Percentiles rank a stretch among this genome's conserved stretches.
Conservation (phyloP, 139 green algal species). For the Picochlorum sp. region DNA sequence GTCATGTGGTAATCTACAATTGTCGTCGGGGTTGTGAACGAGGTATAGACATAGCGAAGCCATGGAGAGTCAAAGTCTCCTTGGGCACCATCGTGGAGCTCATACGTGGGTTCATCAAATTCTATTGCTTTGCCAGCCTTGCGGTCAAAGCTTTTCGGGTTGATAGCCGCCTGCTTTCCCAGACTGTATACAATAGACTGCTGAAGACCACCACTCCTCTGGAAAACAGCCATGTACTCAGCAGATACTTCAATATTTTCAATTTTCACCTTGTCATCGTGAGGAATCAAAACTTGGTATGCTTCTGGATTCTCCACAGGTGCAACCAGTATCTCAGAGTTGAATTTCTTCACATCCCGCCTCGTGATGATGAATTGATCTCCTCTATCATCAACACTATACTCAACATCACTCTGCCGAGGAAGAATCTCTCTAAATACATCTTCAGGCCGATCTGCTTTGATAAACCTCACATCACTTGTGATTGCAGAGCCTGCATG, state of each 20-base stretch:
- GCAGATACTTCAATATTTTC: conserved; percentile 39
- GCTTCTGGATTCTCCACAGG: conserved; percentile 32
- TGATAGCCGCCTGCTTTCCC: no score
- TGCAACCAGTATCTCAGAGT: conserved; percentile 70
- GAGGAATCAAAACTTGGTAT: conserved; percentile 50
- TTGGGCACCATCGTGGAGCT: conserved; percentile 35
- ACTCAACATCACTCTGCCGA: conserved; percentile 56
- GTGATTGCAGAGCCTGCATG: conserved; percentile 57
- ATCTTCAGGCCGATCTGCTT: conserved; percentile 42
- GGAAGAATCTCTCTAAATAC: conserved; percentile 52
- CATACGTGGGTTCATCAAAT: conserved; percentile 70
- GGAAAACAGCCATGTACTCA: conserved; percentile 21
- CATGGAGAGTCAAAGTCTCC: conserved; percentile 69
- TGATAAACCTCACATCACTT: conserved; percentile 54
- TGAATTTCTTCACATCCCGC: conserved; percentile 54
- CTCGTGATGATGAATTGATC: conserved; percentile 48
- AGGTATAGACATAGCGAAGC: conserved; percentile 70
- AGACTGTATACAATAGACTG: conserved; percentile 20
- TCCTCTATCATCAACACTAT: conserved; percentile 45
- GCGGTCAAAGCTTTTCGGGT: conserved; percentile 4
- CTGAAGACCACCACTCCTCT: conserved; percentile 27
- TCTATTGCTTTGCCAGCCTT: conserved; percentile 28
- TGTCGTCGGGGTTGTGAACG: conserved; percentile 64
- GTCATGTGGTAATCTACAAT: conserved; percentile 72
- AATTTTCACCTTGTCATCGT: conserved; percentile 72